phyloP scores from a whole-genome alignment of 257 asterid genomes.

The Lithospermum erythrorhizon region DNA sequence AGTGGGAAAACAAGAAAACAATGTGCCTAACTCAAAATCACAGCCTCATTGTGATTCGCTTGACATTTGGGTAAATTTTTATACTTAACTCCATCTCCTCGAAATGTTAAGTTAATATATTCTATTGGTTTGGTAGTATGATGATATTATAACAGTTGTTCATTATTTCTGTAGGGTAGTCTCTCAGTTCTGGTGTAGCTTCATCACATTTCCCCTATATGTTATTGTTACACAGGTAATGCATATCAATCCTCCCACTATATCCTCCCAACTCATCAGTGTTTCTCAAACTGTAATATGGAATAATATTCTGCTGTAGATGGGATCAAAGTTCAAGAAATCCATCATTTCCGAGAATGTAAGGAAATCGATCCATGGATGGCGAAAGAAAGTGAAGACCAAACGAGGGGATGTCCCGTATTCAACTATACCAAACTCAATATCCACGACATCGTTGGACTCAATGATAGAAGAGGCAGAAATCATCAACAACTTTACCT shows the following conservation, averaged over 20 bases:
- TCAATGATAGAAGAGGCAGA: conserved; percentile 16
- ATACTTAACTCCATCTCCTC: too few species aligned
- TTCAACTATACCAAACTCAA: conserved; percentile 7
- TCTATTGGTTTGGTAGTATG: too few species aligned
- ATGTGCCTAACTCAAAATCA: conserved; percentile 49
- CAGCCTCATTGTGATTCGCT: conserved; percentile 48
- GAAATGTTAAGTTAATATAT: too few species aligned
- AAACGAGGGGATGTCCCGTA: conserved; percentile 23
- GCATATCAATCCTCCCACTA: not conserved
- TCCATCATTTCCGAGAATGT: conserved; percentile 65
- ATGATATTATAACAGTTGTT: not conserved
- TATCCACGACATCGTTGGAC: conserved; percentile 29
- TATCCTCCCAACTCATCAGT: not conserved
- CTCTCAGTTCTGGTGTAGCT: conserved; percentile 96
- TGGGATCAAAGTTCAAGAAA: conserved; percentile 89
- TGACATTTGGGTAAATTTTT: conserved; percentile 52
- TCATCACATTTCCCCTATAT: conserved; percentile 89
- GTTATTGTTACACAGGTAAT: conserved; percentile 74
- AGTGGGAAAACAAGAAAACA: conserved; percentile 76
- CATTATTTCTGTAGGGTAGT: conserved; percentile 39
- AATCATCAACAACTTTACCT: conserved; percentile 6
- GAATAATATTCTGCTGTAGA: conserved; percentile 26
- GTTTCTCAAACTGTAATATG: not conserved
- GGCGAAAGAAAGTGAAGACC: conserved; percentile 58
- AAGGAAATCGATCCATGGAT: conserved; percentile 63